Conservation (phyloP, 2,329 filamentous ascomycete species). For the Phyllosticta citribraziliensis region DNA sequence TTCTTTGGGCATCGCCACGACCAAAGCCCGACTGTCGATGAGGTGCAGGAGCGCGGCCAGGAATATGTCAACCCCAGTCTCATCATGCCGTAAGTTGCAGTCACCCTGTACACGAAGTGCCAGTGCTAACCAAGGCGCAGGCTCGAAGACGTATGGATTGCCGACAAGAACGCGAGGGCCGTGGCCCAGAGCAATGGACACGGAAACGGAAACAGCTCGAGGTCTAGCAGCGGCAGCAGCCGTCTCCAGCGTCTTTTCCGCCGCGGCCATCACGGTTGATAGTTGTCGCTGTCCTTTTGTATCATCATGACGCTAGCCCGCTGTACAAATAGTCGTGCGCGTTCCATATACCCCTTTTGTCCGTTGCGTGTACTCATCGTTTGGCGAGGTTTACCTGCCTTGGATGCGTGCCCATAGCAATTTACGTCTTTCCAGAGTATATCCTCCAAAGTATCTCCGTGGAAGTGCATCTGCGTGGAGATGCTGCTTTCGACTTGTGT, state of each 20-base stretch:
- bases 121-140: slow-evolving; percentile 27
- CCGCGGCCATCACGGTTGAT: slow-evolving; percentile 1
- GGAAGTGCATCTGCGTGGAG: no score
- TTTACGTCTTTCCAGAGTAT: neutral
- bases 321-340: neutral
- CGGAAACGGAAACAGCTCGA: neutral
- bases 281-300: no score
- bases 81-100: slow-evolving; percentile 48
- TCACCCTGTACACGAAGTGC: slow-evolving; percentile 3
- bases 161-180: slow-evolving; percentile 14
- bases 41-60: slow-evolving; percentile 59
- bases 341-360: neutral
- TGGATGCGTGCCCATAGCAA: neutral
- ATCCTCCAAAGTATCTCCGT: no score
- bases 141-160: slow-evolving; percentile 61
- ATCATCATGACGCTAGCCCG: neutral
- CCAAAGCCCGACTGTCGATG: slow-evolving; percentile 54
- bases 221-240: neutral
- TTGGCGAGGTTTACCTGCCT: neutral
- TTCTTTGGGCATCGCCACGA: slow-evolving; percentile 16
- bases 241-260: slow-evolving; percentile 2
- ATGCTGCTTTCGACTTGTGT: no score
- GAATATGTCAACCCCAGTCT: slow-evolving; percentile 71
- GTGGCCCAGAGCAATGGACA: neutral
- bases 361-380: neutral